Percentiles rank a stretch among this genome's conserved stretches.
phyloP scores from a whole-genome alignment of 495 filamentous ascomycete genomes.

The Tricharina praecox region DNA sequence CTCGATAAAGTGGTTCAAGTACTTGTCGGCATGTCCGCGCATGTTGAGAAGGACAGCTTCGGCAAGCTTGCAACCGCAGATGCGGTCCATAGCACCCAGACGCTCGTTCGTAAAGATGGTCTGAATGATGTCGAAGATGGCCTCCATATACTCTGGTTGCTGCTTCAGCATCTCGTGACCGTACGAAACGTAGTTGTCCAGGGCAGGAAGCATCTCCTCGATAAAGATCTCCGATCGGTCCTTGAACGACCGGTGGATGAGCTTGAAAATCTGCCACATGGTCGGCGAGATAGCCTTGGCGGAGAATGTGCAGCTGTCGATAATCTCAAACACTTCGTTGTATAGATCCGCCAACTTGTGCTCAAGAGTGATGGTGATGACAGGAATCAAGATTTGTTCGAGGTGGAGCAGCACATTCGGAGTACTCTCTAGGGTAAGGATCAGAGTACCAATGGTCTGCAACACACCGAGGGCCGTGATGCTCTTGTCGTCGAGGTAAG shows the following conservation, averaged over 20 bases:
- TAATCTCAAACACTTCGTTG: constrained; percentile 97
- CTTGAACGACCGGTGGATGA: constrained; percentile 94
- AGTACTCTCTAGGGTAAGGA: constrained; percentile 89
- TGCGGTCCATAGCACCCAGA: constrained; percentile 83
- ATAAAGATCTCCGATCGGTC: constrained; percentile 89
- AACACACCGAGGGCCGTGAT: constrained; percentile 92
- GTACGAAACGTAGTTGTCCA: constrained; percentile 94
- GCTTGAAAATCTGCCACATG: constrained; percentile 96
- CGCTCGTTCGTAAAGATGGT: constrained; percentile 62
- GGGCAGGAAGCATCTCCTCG: constrained; percentile 95
- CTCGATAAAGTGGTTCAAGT: constrained; percentile 68
- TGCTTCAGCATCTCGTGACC: constrained; percentile 61
- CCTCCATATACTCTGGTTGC: constrained; percentile 70
- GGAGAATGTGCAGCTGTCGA: constrained; percentile 97
- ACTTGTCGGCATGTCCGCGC: constrained; percentile 73
- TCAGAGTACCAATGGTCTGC: constrained; percentile 94
- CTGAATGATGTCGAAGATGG: constrained; percentile 67
- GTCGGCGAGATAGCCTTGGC: constrained; percentile 85
- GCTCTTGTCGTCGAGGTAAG: constrained; percentile 94
- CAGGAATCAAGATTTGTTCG: constrained; percentile 89
- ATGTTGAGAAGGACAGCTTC: constrained; percentile 94
- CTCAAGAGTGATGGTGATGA: constrained; percentile 86
- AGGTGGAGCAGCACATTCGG: constrained; percentile 86
- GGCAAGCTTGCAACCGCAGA: constrained; percentile 97
- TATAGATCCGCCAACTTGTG: constrained; percentile 96